Percentiles rank a stretch among this genome's conserved stretches.
Evolutionary conservation across 345 rosid species (phyloP).

Genomic region (Eucalyptus leucophloia): DNA sequence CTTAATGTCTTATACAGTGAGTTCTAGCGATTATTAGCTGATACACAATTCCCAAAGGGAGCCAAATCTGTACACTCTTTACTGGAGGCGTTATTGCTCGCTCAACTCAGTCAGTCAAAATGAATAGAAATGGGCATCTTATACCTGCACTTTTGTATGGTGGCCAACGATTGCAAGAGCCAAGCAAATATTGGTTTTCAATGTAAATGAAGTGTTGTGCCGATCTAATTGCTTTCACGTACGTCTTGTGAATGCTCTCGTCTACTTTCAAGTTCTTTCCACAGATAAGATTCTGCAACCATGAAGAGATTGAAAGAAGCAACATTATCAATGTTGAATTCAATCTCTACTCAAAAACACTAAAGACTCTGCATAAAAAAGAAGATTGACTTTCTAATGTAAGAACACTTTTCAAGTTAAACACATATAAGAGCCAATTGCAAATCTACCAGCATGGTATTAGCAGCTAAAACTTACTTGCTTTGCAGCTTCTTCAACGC

Average conservation of each 20-base stretch:
- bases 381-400: no score
- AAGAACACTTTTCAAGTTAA: no score
- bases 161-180: constrained; percentile 30
- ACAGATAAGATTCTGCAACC: no score
- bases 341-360: not conserved
- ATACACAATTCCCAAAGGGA: not conserved
- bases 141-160: no score
- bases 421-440: not conserved
- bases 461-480: constrained; percentile 12
- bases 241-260: no score
- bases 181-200: not conserved
- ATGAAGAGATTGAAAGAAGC: no score
- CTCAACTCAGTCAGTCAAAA: not conserved
- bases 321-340: no score
- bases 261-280: no score
- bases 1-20: not conserved
- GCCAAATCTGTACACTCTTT: not conserved
- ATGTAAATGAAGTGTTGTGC: no score
- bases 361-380: not conserved
- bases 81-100: not conserved
- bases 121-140: not conserved
- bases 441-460: not conserved
- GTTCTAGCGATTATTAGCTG: not conserved
- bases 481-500: constrained; percentile 22
- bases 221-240: no score